These are phyloP conservation scores for Debaryomyces castellii DNA, from an alignment of 805 yeast genomes.

Conservation along the genomic window DNA sequence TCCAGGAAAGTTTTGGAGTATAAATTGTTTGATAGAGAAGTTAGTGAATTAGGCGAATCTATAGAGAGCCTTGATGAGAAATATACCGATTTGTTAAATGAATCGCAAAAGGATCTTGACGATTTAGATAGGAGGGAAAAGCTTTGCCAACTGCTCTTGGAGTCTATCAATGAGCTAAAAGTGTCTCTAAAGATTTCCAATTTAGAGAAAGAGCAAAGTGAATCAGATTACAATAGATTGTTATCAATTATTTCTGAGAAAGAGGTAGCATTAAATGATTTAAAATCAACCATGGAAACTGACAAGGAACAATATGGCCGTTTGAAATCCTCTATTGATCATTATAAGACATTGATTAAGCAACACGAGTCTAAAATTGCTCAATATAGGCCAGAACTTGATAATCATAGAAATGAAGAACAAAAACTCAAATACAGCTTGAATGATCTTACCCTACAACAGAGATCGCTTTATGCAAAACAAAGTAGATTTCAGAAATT, in stretches of 20 bases:
- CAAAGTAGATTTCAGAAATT: conserved; percentile 70
- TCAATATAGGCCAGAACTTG: conserved; percentile 41
- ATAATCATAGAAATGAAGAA: conserved; percentile 42
- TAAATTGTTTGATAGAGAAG: conserved; percentile 74
- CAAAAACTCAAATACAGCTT: conserved; percentile 36
- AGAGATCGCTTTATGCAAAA: conserved; percentile 63
- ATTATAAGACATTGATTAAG: conserved; percentile 26
- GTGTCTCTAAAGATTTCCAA: conserved; percentile 50
- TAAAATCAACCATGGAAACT: conserved; percentile 32
- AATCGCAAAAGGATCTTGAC: conserved; percentile 53
- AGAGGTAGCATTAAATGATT: conserved; percentile 45
- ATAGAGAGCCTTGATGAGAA: conserved; percentile 61
- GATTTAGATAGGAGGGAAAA: conserved; percentile 64
- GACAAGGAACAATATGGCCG: conserved; percentile 28
- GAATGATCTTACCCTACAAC: conserved; percentile 45
- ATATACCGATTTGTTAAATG: conserved; percentile 49
- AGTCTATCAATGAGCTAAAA: conserved; percentile 45
- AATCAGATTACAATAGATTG: conserved; percentile 48
- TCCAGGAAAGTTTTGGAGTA: conserved; percentile 71
- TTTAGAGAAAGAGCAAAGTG: conserved; percentile 58
- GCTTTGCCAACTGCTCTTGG: conserved; percentile 43
- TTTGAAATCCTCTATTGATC: conserved; percentile 16
- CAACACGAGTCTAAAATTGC: conserved; percentile 37
- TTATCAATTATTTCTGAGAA: conserved; percentile 49
- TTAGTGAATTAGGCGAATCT: conserved; percentile 56